Percentiles rank a stretch among this genome's conserved stretches.
Evolutionary conservation across 2,329 filamentous ascomycete genomes (phyloP).

Genomic region (Exophiala oligosperma): DNA sequence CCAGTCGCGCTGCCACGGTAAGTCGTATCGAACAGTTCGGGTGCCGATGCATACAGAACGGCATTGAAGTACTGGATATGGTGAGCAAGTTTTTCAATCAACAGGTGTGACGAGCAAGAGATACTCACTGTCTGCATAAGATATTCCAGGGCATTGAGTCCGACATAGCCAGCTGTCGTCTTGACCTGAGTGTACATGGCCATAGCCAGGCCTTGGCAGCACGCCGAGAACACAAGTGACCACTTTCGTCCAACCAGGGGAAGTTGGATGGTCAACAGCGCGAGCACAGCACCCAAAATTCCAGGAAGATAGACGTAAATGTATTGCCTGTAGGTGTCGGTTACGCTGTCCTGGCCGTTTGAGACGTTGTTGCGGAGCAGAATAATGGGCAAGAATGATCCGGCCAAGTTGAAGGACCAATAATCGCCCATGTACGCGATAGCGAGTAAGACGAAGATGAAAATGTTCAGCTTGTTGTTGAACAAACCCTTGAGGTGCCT

Average conservation of each 20-base stretch:
- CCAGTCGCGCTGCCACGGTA: slow-evolving; percentile 20
- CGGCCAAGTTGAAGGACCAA: slow-evolving; percentile 32
- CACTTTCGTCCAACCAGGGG: slow-evolving; percentile 39
- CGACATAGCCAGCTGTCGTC: slow-evolving; percentile 47
- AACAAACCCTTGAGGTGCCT: slow-evolving; percentile 35
- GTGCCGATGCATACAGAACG: slow-evolving; percentile 54
- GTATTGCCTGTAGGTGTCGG: slow-evolving; percentile 37
- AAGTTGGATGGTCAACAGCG: slow-evolving; percentile 43
- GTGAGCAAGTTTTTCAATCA: slow-evolving; percentile 26
- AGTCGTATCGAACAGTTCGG: slow-evolving; percentile 45
- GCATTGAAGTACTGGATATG: slow-evolving; percentile 46
- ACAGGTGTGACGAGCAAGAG: background rate
- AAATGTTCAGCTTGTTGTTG: slow-evolving; percentile 36
- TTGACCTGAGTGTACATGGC: slow-evolving; percentile 47
- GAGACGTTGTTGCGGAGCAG: slow-evolving; percentile 33
- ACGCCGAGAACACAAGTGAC: slow-evolving; percentile 45
- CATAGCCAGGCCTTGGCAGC: slow-evolving; percentile 40
- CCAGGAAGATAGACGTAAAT: slow-evolving; percentile 39
- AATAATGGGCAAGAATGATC: slow-evolving; percentile 41
- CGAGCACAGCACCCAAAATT: slow-evolving; percentile 37
- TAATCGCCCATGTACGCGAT: slow-evolving; percentile 45
- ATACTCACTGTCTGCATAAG: slow-evolving; percentile 44
- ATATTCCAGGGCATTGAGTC: slow-evolving; percentile 54
- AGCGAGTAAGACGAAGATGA: slow-evolving; percentile 32
- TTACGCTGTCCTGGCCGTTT: slow-evolving; percentile 24